Percentiles rank a stretch among this genome's conserved stretches.
phyloP scores from a whole-genome alignment of 306 rosid genomes.

The Glycine soja region DNA sequence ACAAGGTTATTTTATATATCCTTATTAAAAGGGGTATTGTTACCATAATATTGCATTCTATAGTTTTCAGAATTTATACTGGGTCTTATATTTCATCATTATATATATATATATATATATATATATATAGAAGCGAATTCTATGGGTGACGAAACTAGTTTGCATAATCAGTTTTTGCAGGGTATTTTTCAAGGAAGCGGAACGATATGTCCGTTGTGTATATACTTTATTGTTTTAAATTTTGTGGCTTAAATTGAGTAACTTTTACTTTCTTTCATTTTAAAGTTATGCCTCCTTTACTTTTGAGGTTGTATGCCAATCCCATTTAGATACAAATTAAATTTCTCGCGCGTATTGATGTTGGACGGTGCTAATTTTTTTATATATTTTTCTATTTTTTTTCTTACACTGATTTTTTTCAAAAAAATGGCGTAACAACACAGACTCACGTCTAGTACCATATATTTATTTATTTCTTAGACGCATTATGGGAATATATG shows the following conservation, averaged over 20 bases:
- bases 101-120: not conserved
- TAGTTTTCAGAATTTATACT: not conserved
- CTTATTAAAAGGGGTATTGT: not conserved
- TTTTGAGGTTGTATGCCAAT: not conserved
- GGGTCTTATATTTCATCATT: not conserved
- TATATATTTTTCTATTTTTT: too few species aligned
- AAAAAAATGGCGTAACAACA: too few species aligned
- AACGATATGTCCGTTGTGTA: not conserved
- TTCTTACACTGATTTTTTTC: too few species aligned
- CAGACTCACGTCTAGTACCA: too few species aligned
- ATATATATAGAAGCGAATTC: not conserved
- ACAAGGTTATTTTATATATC: not conserved
- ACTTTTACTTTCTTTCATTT: not conserved
- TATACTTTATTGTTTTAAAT: not conserved
- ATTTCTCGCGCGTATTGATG: too few species aligned
- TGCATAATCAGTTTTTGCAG: not conserved
- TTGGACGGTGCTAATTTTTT: too few species aligned
- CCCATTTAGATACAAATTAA: not conserved
- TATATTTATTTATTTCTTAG: not conserved
- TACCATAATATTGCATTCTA: not conserved
- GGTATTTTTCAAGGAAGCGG: not conserved
- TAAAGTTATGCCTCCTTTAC: conserved; percentile 2
- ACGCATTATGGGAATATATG: not conserved
- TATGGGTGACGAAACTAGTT: not conserved
- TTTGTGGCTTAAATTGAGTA: not conserved